Evolutionary conservation across 306 rosid genomes (phyloP), one percentile per base, ranked within the genome.

Genomic region (Glycine latifolia): DNA sequence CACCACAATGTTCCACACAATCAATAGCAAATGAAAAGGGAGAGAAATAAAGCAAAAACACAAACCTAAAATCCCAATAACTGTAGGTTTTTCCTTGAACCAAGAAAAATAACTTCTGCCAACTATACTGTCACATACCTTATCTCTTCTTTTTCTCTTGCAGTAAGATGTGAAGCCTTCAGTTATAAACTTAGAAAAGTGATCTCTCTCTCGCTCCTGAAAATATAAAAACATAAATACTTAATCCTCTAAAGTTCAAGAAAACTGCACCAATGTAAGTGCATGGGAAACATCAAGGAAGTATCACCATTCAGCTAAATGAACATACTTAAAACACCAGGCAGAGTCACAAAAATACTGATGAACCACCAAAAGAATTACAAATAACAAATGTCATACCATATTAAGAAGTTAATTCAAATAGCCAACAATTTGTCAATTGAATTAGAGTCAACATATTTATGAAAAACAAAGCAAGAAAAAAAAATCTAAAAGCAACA

Each of bases 141-240:
- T 95, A 79, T 95, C 97, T 89, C 97, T 89, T 89, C 99, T 95
- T 91, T 95, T 95, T 91, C 99, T 91, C 89, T 91, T 95, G 76
- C 99, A 93, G 85, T 95, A 95, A 67, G 98, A 88, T 43, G 91
- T 90, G 87, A 95, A 95, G 43, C 98, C 97, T 88, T 95, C 99
- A 6, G 96, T 95, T 82, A 92, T 84, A 75, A 95, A 95, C 75
- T 91, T 94, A 76, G 97, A 93, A 84, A 90, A 95, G 85, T 95
- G 98, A 63, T 93, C 99, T 77, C 97, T 87, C 86, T 95, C 99
- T 52, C 76, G 89, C 87, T 95, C 99, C 99, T 95, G 89, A 39
- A 26, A 43, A 83, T 33, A 81, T 33, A 81, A 50, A 83, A 53
- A 41, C 20, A 61, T 56, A 3, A 56, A 58, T 62, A 39, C 20